These are phyloP conservation scores for Roridomyces roridus DNA, from an alignment of 768 basidiomycete species.

Conservation along the genomic window DNA sequence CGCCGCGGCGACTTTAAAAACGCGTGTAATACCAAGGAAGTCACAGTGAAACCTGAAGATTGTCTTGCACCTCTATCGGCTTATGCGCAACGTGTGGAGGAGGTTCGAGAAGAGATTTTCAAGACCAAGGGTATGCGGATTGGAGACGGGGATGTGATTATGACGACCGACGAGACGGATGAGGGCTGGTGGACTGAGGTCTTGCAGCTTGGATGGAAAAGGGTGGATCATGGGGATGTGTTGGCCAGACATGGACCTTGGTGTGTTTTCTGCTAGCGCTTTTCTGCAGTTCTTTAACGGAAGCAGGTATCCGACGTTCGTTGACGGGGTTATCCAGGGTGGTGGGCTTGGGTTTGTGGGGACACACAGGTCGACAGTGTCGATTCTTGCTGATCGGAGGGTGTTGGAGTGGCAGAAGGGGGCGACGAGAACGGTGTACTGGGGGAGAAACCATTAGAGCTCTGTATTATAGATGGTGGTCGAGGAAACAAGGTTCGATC, in stretches of 20 bases:
- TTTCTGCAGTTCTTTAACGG: background rate
- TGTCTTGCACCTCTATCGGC: constrained; percentile 37
- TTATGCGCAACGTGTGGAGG: constrained; percentile 36
- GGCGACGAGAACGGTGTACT: background rate
- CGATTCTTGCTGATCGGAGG: background rate
- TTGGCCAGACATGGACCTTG: background rate
- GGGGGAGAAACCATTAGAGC: too few relatives aligned
- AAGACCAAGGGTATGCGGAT: constrained; percentile 26
- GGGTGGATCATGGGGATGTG: constrained; percentile 32
- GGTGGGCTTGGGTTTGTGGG: constrained; percentile 1
- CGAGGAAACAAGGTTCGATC: too few relatives aligned
- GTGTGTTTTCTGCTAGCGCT: background rate
- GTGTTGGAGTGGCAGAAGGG: background rate
- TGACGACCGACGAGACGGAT: constrained; percentile 46
- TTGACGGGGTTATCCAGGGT: constrained; percentile 1
- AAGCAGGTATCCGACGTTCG: constrained; percentile 4
- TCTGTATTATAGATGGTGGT: too few relatives aligned
- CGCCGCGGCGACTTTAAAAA: constrained; percentile 40
- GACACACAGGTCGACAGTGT: constrained; percentile 3
- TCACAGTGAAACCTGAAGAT: constrained; percentile 28
- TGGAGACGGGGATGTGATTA: constrained; percentile 32
- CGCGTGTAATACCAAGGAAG: constrained; percentile 27
- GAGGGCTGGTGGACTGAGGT: constrained; percentile 38
- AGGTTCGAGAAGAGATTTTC: constrained; percentile 36
- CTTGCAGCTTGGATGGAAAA: constrained; percentile 35